Percentiles rank a stretch among this genome's conserved stretches.
Conservation (phyloP, 2,329 filamentous ascomycete species). For the Pyricularia sp. region DNA sequence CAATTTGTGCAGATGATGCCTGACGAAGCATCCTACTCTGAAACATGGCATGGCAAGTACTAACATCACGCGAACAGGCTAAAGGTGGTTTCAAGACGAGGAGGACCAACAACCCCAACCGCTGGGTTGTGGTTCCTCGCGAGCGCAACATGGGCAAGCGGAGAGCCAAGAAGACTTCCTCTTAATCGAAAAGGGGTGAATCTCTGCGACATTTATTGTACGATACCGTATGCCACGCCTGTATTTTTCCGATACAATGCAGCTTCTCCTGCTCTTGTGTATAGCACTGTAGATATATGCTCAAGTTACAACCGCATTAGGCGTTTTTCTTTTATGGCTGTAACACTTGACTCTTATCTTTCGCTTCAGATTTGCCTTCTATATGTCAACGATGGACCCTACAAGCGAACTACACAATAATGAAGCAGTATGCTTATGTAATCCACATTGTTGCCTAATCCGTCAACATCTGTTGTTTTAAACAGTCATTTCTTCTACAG, state of each 20-base stretch:
- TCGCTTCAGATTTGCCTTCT: not conserved
- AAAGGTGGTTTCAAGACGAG: slow-evolving; percentile 91
- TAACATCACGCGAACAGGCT: slow-evolving; percentile 36
- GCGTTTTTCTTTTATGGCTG: not conserved
- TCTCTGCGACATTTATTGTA: not conserved
- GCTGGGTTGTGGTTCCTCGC: slow-evolving; percentile 76
- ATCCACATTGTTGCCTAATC: not conserved
- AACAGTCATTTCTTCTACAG: not conserved
- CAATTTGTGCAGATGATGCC: not conserved
- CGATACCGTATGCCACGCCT: not conserved
- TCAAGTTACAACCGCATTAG: not conserved
- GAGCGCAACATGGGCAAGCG: slow-evolving; percentile 88
- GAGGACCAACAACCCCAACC: slow-evolving; percentile 81
- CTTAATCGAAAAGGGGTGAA: not conserved
- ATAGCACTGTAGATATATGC: slow-evolving; percentile 2
- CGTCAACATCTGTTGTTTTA: not conserved
- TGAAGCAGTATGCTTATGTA: not conserved
- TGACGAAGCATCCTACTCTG: not conserved
- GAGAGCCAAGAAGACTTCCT: slow-evolving; percentile 32
- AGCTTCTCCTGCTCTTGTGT: not conserved
- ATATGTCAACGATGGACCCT: not conserved
- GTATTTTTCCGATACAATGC: not conserved
- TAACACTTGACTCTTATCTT: not conserved
- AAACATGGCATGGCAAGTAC: slow-evolving; percentile 5
- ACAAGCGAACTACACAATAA: not conserved